A percentile compares a stretch with the other conserved stretches of the same genome.
phyloP scores from a whole-genome alignment of 306 rosid genomes.

The Pterocarpus macrocarpus region DNA sequence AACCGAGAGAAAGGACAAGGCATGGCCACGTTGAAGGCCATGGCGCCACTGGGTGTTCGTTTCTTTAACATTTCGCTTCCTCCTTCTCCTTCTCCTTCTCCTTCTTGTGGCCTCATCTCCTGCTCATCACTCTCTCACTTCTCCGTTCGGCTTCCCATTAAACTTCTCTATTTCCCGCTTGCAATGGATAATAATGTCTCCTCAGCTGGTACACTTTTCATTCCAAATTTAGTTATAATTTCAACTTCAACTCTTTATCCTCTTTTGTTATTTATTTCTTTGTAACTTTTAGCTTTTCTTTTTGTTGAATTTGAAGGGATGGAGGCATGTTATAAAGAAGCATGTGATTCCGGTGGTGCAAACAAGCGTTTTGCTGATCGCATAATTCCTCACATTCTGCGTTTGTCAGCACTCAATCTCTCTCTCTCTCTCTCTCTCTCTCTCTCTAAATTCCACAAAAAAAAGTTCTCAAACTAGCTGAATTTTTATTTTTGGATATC shows the following conservation, averaged over 20 bases:
- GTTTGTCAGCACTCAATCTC: conserved; percentile 53
- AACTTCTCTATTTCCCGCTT: not conserved
- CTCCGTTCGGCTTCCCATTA: conserved; percentile 2
- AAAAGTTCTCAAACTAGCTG: not conserved
- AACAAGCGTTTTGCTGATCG: conserved; percentile 46
- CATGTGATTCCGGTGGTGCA: conserved; percentile 18
- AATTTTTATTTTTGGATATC: too few relatives aligned
- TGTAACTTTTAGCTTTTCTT: not conserved
- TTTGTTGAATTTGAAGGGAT: conserved; percentile 22
- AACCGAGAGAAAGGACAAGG: not conserved
- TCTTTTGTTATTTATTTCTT: not conserved
- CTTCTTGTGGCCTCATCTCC: not conserved
- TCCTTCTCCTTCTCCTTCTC: not conserved
- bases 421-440: not conserved
- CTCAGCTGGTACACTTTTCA: not conserved
- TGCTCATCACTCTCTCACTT: not conserved
- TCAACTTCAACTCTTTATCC: too few relatives aligned
- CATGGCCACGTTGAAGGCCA: conserved; percentile 47
- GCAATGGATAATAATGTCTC: conserved; percentile 14
- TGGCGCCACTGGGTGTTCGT: not conserved
- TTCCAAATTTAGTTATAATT: too few relatives aligned
- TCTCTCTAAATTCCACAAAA: not conserved
- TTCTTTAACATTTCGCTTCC: not conserved
- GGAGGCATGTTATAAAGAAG: conserved; percentile 44
- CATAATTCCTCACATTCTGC: conserved; percentile 76